A percentile compares a stretch with the other conserved stretches of the same genome.
These are phyloP conservation scores for Termitomyces sp. DNA, from an alignment of 768 basidiomycete genomes.

Conservation along the genomic window DNA sequence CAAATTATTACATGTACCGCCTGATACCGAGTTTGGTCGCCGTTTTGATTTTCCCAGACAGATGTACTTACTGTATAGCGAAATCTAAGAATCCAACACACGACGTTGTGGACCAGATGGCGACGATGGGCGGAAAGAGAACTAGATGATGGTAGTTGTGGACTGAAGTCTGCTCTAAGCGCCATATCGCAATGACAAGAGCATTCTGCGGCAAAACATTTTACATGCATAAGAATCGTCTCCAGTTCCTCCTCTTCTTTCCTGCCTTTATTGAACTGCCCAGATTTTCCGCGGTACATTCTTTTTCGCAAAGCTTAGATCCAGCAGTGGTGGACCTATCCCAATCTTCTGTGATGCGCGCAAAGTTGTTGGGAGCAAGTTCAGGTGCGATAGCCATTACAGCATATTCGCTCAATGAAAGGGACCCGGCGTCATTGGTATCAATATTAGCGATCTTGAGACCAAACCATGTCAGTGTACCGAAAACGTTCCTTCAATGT, in stretches of 20 bases:
- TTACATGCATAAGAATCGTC: conserved; percentile 1
- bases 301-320: conserved; percentile 7
- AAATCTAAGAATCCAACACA: too few species aligned
- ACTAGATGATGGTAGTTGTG: too few species aligned
- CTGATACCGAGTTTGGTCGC: too few species aligned
- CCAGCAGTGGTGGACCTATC: conserved; percentile 14
- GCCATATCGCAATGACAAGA: background rate
- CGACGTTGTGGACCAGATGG: background rate
- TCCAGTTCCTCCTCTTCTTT: background rate
- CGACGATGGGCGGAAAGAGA: too few species aligned
- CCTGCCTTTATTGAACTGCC: background rate
- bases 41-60: too few species aligned
- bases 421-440: conserved; percentile 29
- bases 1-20: too few species aligned
- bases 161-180: too few species aligned
- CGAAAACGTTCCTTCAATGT: background rate
- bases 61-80: too few species aligned
- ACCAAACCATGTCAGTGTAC: background rate
- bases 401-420: conserved; percentile 28
- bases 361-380: conserved; percentile 20
- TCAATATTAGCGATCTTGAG: conserved; percentile 27
- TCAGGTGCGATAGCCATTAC: conserved; percentile 31
- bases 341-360: background rate
- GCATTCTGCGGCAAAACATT: background rate
- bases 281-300: background rate